Base-by-base conservation (phyloP, 306 rosid genomes). In the Trifolium pratense region DNA sequence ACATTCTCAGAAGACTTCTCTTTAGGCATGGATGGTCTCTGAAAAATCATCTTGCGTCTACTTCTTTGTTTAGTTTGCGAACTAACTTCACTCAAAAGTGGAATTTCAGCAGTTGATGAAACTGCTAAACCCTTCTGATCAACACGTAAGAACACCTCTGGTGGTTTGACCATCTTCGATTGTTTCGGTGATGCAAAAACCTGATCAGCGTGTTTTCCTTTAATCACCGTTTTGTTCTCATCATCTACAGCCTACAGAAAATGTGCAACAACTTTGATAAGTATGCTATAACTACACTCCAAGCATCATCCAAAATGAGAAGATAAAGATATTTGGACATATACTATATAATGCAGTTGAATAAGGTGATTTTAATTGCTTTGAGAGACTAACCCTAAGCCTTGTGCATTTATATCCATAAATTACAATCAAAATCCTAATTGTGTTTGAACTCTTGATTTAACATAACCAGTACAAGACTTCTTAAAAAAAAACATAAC, bases 41-140 rank as follows among this genome's bases (percentile, higher is more conserved):
- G 88, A 15, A 71, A 77, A 76, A 36, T 39, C 90, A 75, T 75
- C 82, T 94, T 94, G 1, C 90, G 86, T 56, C 85, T 89, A 66
- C 88, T 88, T 81, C 74, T 79, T 76, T 45, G 86, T 80, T 84
- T 89, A 45, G 68, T 71, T 46, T 87, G 78, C 49, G 89, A 84
- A 78, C 70, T 77, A 71, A 66, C 83, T 71, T 84, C 83, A 68
- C 71, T 79, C 40, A 75, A 60, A 55, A 67, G 84, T 73, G 83
- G 80, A 82, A 51, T 73, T 86, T 88, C 87, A 20, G 78, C 75
- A 36, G 83, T 83, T 69, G 82, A 68, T 72, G 32, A 29, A 3
- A 58, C 75, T 3, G 42, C 20, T 57, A 77, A 32, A 81, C 83
- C 91, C 68, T 72, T 87, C 61, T 53, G 76, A 79, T 85, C 93